phyloP scores from a whole-genome alignment of 1,139 yeast species.

The Ogataea hybrid region DNA sequence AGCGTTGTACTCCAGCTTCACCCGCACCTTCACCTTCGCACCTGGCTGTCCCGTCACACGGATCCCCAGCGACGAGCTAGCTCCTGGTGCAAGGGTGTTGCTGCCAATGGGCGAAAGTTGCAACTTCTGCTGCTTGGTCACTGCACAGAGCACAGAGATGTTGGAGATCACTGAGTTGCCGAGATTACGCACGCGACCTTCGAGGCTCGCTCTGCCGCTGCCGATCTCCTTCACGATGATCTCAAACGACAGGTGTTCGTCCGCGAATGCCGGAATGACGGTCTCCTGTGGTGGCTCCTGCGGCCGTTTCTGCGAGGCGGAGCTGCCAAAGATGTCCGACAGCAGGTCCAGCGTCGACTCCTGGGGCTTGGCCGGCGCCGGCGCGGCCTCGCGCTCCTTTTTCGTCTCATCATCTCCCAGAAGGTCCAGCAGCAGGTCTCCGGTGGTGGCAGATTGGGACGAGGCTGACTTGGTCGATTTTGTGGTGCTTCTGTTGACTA shows the following conservation, averaged over 20 bases:
- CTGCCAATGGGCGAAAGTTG: constrained; percentile 66
- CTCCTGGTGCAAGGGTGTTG: constrained; percentile 41
- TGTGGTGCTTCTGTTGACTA: constrained; percentile 33
- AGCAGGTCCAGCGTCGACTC: constrained; percentile 52
- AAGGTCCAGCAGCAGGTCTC: constrained; percentile 71
- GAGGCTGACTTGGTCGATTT: constrained; percentile 11
- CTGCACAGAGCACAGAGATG: constrained; percentile 77
- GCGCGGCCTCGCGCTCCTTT: not conserved
- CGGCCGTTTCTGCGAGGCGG: constrained; percentile 6
- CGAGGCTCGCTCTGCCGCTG: constrained; percentile 44
- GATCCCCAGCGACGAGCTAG: constrained; percentile 59
- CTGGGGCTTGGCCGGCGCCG: constrained; percentile 7
- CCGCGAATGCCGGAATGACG: constrained; percentile 36
- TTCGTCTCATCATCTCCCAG: constrained; percentile 53
- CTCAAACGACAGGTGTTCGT: constrained; percentile 37
- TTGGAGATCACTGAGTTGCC: constrained; percentile 33
- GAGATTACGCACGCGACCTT: constrained; percentile 36
- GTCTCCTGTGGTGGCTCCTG: constrained; percentile 1
- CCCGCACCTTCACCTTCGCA: constrained; percentile 71
- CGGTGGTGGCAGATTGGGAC: constrained; percentile 25
- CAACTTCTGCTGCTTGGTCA: constrained; percentile 86
- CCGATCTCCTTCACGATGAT: constrained; percentile 38
- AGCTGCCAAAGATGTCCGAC: constrained; percentile 66
- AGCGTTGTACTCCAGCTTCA: constrained; percentile 58
- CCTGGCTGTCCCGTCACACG: constrained; percentile 69